phyloP scores from a whole-genome alignment of 805 yeast genomes.

The Lipomyces sp. region DNA sequence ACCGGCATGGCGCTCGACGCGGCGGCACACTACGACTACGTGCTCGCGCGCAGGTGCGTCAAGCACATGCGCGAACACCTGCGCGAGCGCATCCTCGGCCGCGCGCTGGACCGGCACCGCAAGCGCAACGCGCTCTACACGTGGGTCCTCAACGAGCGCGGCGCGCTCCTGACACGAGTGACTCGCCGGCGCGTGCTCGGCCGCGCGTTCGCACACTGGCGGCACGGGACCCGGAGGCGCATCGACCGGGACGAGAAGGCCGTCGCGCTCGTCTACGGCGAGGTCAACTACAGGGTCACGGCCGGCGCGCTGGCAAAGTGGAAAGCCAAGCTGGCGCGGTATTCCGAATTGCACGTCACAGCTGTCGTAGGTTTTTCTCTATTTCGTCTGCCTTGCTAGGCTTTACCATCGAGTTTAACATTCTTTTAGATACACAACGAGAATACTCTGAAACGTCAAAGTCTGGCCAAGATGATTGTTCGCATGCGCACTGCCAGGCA shows the following conservation, averaged over 20 bases:
- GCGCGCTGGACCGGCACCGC: neutral
- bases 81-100: conserved; percentile 5
- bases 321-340: neutral
- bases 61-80: conserved; percentile 14
- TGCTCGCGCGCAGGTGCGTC: neutral
- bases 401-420: too few relatives aligned
- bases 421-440: too few relatives aligned
- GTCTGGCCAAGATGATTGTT: too few relatives aligned
- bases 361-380: conserved; percentile 4
- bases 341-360: neutral
- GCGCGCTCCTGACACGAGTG: conserved; percentile 7
- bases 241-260: conserved; percentile 3
- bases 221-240: neutral
- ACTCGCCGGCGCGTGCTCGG: conserved; percentile 1
- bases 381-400: too few relatives aligned
- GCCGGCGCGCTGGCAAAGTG: neutral
- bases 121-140: conserved; percentile 1
- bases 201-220: conserved; percentile 7
- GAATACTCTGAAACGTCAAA: too few relatives aligned
- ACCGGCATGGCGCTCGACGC: conserved; percentile 6
- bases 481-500: too few relatives aligned
- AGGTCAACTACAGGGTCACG: conserved; percentile 10
- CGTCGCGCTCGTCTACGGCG: conserved; percentile 2
- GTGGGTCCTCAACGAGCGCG: conserved; percentile 23
- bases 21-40: conserved; percentile 5